phyloP scores from a whole-genome alignment of 2,329 filamentous ascomycete genomes.

The Aureobasidium pullulans region DNA sequence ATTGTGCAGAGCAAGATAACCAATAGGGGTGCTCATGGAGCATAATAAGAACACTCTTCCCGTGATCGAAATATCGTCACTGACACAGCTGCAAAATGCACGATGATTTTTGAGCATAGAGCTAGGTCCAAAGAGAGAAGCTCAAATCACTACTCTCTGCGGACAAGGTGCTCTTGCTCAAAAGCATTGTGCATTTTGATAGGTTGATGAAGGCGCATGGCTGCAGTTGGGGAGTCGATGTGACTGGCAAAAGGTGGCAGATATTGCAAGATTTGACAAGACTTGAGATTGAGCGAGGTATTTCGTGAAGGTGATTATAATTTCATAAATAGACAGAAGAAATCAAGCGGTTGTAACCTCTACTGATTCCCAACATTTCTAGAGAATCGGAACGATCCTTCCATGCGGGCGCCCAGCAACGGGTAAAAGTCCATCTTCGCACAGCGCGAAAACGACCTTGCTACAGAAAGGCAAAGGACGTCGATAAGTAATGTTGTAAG shows the following conservation, averaged over 20 bases:
- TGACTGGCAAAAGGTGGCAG: not conserved
- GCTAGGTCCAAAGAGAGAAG: too few relatives aligned
- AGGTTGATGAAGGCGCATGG: not conserved
- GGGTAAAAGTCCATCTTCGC: constrained; percentile 56
- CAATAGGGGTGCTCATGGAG: not conserved
- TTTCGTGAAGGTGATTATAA: too few relatives aligned
- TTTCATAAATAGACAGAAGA: not conserved
- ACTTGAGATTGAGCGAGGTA: too few relatives aligned
- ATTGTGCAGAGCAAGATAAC: not conserved
- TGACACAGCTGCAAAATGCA: too few relatives aligned
- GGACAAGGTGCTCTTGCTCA: not conserved
- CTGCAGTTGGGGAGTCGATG: not conserved
- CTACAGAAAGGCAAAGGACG: constrained; percentile 45
- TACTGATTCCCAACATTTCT: constrained; percentile 66
- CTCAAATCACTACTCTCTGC: too few relatives aligned
- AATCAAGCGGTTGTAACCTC: constrained; percentile 49
- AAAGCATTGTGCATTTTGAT: not conserved
- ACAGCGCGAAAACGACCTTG: constrained; percentile 61
- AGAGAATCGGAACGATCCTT: constrained; percentile 53
- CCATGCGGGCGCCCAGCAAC: constrained; percentile 68
- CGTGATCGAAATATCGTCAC: too few relatives aligned
- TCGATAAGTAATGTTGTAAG: constrained; percentile 52
- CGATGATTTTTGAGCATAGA: too few relatives aligned
- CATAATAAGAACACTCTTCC: too few relatives aligned
- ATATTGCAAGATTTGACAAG: not conserved